Conservation (phyloP, 805 yeast species). For the Kluyveromyces nonfermentans region DNA sequence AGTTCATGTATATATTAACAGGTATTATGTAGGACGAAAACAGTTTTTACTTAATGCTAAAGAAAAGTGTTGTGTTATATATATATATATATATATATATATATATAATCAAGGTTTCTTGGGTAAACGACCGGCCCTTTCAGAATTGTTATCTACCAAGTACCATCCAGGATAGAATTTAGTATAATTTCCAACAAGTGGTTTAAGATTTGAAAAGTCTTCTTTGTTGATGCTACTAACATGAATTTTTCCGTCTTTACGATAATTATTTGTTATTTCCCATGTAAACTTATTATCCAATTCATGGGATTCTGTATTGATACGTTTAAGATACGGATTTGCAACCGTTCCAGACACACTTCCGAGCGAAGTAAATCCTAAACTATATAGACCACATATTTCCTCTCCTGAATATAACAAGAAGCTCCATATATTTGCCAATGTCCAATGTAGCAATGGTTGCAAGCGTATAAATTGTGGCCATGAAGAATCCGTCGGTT, state of each 20-base stretch:
- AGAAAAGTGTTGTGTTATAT: background rate
- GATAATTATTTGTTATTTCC: conserved; percentile 20
- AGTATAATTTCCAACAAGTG: background rate
- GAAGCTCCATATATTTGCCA: conserved; percentile 80
- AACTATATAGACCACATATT: conserved; percentile 70
- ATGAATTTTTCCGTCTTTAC: conserved; percentile 1
- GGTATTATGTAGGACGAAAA: background rate
- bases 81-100: too few relatives aligned
- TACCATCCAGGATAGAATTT: conserved; percentile 29
- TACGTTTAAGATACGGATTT: conserved; percentile 48
- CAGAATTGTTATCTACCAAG: conserved; percentile 21
- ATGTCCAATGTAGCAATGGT: conserved; percentile 84
- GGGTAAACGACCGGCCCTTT: conserved; percentile 27
- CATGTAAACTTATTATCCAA: conserved; percentile 14
- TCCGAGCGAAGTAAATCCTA: conserved; percentile 87
- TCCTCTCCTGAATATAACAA: conserved; percentile 45
- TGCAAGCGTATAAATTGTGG: conserved; percentile 77
- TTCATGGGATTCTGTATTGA: background rate
- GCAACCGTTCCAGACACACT: conserved; percentile 60
- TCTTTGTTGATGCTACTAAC: conserved; percentile 7
- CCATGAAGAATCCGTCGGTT: conserved; percentile 84
- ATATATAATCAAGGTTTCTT: background rate
- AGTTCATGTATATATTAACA: conserved; percentile 1
- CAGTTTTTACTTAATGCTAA: background rate
- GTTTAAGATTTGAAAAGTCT: conserved; percentile 7